A percentile compares a stretch with the other conserved stretches of the same genome.
Conservation (phyloP, 768 basidiomycete genomes). For the Suillus sp. region DNA sequence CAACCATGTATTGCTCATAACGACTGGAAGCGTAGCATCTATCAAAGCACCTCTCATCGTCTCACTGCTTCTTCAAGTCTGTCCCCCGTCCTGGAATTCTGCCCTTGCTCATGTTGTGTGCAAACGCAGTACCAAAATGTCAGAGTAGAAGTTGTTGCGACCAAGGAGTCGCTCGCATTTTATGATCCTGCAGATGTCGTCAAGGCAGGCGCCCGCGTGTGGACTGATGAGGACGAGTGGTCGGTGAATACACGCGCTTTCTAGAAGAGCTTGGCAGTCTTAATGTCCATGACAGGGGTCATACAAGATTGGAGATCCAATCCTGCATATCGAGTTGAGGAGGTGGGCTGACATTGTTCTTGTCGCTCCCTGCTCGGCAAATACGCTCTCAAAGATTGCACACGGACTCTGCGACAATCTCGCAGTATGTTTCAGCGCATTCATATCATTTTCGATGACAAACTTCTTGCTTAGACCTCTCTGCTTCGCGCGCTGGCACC, state of each 20-base stretch:
- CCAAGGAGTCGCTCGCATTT: conserved; percentile 77
- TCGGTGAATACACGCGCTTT: conserved; percentile 50
- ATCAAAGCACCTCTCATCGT: conserved; percentile 93
- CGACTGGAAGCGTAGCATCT: conserved; percentile 93
- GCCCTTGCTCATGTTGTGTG: neutral
- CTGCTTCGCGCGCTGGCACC: conserved; percentile 84
- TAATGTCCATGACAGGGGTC: conserved; percentile 47
- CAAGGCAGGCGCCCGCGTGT: conserved; percentile 61
- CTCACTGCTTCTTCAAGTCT: conserved; percentile 63
- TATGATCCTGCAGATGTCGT: conserved; percentile 59
- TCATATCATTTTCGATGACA: neutral
- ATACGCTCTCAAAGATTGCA: conserved; percentile 94
- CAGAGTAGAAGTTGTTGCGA: conserved; percentile 82
- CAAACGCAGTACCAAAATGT: conserved; percentile 66
- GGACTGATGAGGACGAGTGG: conserved; percentile 96
- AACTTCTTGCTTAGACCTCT: conserved; percentile 52
- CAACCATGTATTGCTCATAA: conserved; percentile 76
- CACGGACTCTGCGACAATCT: conserved; percentile 90
- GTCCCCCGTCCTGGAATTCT: neutral
- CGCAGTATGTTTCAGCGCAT: conserved; percentile 44
- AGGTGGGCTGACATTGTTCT: conserved; percentile 96
- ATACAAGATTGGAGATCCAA: conserved; percentile 85
- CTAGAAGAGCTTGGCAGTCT: neutral
- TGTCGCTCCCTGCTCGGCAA: conserved; percentile 95
- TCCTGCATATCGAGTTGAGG: conserved; percentile 93